Conservation (phyloP, 352 stramenopile species). For the Globisporangium cystogenes region DNA sequence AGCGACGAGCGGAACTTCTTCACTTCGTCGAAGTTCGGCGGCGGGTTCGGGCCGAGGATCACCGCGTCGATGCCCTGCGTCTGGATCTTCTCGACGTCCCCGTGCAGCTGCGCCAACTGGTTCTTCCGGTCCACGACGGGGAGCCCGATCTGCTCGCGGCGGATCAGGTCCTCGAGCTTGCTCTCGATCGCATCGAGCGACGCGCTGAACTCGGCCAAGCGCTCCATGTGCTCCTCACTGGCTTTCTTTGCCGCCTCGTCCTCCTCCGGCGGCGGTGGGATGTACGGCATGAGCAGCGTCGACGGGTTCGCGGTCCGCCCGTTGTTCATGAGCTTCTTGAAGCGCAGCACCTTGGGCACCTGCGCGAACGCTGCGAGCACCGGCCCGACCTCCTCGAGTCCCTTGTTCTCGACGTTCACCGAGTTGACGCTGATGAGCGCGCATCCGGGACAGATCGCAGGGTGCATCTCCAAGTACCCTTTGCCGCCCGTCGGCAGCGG, state of each 20-base stretch:
- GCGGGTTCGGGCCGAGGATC: slow-evolving; percentile 64
- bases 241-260: slow-evolving; percentile 18
- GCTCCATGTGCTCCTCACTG: slow-evolving; percentile 31
- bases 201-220: slow-evolving; percentile 39
- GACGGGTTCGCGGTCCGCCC: slow-evolving; percentile 69
- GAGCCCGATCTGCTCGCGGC: slow-evolving; percentile 35
- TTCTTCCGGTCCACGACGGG: slow-evolving; percentile 45
- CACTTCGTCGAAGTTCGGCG: slow-evolving; percentile 64
- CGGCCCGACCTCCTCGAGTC: slow-evolving; percentile 59
- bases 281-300: slow-evolving; percentile 62
- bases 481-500: slow-evolving; percentile 58
- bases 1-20: slow-evolving; percentile 65
- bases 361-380: slow-evolving; percentile 55
- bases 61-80: slow-evolving; percentile 75
- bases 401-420: slow-evolving; percentile 68
- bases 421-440: slow-evolving; percentile 76
- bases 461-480: slow-evolving; percentile 76
- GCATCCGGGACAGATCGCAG: slow-evolving; percentile 71
- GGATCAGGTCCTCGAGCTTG: slow-evolving; percentile 46
- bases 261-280: slow-evolving; percentile 46
- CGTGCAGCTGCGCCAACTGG: slow-evolving; percentile 65
- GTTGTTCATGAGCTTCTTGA: slow-evolving; percentile 82
- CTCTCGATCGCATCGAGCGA: slow-evolving; percentile 40
- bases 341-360: slow-evolving; percentile 63
- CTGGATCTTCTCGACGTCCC: slow-evolving; percentile 71